Base-by-base conservation (phyloP, 169 alveolate species). In the Eimeria zaria region DNA sequence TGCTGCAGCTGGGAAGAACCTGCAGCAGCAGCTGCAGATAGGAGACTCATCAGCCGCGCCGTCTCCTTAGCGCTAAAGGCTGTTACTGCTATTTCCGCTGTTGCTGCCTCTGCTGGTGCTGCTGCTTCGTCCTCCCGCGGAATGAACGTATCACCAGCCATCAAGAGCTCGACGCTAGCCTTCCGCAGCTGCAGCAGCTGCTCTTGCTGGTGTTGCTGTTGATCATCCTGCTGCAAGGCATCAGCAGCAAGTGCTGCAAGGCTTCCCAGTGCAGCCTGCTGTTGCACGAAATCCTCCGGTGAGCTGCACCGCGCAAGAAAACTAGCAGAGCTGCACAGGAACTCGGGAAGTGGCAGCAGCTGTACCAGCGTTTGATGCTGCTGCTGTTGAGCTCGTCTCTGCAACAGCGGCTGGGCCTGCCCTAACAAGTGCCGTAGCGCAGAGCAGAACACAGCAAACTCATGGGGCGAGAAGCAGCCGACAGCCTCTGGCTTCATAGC, bases 391-490 rank as follows among this genome's bases (percentile, higher is more conserved):
- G 89, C 89, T n/a, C 64, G 89, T 44, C 69, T 44, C 55, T 22
- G 69, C 69, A 46, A 44, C 89, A 80, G 44, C 41, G 89, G 89
- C 91, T 83, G 76, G 53, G 91, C 91, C 74, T 53, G 91, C 91
- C 55, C 51, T 53, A 83, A 58, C 74, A 83, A 27, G 51, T 83
- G 91, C 51, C 55, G 91, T 53, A 83, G 55, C 51, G 91, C 71
- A 18, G 83, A 87, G 62, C 94, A 87, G 67, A 62, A 87, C 27
- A 58, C 78, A 33, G 83, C 78, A 41, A 58, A 64, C 58, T 64
- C 78, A 41, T 87, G 67, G 30, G 83, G 64, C 46, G 83, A 62
- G 46, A 87, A 64, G 83, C 83, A 39, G 81, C 33, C 41, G 44
- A 62, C 30, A 0, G 94, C 94, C 55, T 87, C 94, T 20, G 94